phyloP scores from a whole-genome alignment of 2,329 filamentous ascomycete genomes.

The Paraphoma sp. region DNA sequence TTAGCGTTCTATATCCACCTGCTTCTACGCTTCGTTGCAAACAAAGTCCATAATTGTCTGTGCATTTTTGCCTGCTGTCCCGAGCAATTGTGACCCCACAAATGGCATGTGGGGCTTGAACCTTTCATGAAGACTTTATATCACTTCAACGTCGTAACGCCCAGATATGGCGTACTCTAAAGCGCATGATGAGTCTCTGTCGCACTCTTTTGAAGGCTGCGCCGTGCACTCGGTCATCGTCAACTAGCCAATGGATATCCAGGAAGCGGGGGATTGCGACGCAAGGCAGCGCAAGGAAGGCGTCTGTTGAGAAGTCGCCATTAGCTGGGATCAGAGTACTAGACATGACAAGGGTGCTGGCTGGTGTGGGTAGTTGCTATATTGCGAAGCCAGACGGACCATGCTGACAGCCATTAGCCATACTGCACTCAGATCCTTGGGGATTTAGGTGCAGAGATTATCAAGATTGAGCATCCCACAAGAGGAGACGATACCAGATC shows the following conservation, averaged over 20 bases:
- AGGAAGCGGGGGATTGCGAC: constrained; percentile 50
- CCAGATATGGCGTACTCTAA: constrained; percentile 4
- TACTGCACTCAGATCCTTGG: constrained; percentile 97
- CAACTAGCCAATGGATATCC: constrained; percentile 1
- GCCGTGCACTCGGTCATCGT: constrained; percentile 2
- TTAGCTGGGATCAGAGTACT: constrained; percentile 86
- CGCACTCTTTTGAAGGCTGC: constrained; percentile 9
- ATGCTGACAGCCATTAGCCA: constrained; percentile 64
- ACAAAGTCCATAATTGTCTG: constrained; percentile 8
- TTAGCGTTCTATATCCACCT: constrained; percentile 16
- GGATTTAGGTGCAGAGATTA: constrained; percentile 92
- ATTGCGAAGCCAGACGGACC: neutral
- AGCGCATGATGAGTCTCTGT: constrained; percentile 22
- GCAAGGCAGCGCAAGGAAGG: constrained; percentile 40
- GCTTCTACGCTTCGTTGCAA: constrained; percentile 1
- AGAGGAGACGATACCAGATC: constrained; percentile 92
- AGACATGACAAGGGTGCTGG: constrained; percentile 95
- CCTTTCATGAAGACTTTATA: constrained; percentile 8
- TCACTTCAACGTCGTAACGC: constrained; percentile 15
- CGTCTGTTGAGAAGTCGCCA: constrained; percentile 62
- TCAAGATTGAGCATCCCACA: constrained; percentile 93
- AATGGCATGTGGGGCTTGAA: constrained; percentile 34
- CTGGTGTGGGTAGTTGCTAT: constrained; percentile 70
- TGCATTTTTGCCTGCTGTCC: constrained; percentile 8
- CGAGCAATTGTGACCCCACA: constrained; percentile 30